A percentile compares a stretch with the other conserved stretches of the same genome.
Conservation (phyloP, 1,284 basidiomycete genomes). For the Paramarasmius palmivorus region DNA sequence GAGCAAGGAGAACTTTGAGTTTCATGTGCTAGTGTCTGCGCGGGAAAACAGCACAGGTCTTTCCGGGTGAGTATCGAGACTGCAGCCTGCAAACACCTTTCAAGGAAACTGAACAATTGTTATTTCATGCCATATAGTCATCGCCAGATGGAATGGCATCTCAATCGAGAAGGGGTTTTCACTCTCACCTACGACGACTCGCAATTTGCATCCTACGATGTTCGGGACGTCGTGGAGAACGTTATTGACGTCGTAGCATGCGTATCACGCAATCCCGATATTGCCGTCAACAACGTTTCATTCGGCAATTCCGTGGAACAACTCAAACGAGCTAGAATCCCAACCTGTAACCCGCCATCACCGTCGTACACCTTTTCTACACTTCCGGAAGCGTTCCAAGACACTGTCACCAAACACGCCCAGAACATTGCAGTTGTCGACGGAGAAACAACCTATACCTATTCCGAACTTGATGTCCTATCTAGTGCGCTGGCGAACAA, state of each 20-base stretch:
- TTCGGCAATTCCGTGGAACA: background rate
- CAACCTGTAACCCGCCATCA: background rate
- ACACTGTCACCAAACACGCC: background rate
- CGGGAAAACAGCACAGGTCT: background rate
- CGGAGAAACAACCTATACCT: background rate
- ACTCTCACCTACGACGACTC: background rate
- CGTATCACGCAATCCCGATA: background rate
- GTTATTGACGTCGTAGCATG: background rate
- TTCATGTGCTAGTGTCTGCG: background rate
- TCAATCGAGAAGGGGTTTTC: background rate
- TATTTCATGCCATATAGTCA: background rate
- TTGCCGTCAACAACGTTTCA: background rate
- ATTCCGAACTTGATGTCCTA: background rate
- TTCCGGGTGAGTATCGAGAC: too few species aligned
- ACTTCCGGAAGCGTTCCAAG: constrained; percentile 3
- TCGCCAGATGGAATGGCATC: background rate
- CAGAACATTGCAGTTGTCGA: background rate
- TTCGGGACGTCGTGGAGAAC: background rate
- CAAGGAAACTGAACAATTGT: background rate
- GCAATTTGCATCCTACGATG: background rate
- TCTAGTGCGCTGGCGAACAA: constrained; percentile 1
- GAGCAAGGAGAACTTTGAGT: background rate
- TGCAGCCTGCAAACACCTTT: too few species aligned
- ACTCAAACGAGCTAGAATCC: background rate
- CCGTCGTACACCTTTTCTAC: background rate